Evolutionary conservation across 1,284 basidiomycete genomes (phyloP).

Genomic region (Trichosporon coremiiforme): DNA sequence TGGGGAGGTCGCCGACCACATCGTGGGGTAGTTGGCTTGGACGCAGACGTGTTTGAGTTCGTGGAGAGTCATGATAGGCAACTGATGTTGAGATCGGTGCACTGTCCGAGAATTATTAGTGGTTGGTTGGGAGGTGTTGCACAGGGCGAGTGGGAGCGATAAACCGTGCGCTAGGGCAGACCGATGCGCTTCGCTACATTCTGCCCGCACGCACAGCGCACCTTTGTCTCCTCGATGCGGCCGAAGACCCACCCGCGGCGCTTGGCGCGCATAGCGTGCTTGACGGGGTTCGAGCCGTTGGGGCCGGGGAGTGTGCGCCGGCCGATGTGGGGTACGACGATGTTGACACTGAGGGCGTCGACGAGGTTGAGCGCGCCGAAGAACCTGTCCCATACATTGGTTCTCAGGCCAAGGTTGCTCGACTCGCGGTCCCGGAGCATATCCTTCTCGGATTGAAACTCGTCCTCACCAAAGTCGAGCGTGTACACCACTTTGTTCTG

Average conservation of each 20-base stretch:
- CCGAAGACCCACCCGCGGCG: conserved; percentile 3
- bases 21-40: neutral
- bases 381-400: neutral
- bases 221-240: conserved; percentile 13
- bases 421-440: no score
- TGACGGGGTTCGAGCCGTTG: neutral
- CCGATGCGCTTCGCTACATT: neutral
- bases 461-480: conserved; percentile 15
- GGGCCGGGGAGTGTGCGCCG: neutral
- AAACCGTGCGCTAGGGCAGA: neutral
- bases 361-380: conserved; percentile 16
- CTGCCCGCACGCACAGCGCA: conserved; percentile 12
- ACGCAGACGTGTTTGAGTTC: neutral
- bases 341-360: conserved; percentile 5
- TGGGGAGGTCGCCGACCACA: neutral
- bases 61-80: neutral
- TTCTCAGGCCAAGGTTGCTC: no score
- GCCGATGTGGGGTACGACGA: conserved; percentile 6
- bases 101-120: neutral
- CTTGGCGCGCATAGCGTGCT: conserved; percentile 10
- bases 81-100: neutral
- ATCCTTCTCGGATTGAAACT: neutral
- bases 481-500: conserved; percentile 1
- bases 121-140: no score
- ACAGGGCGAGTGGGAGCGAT: neutral